Evolutionary conservation across 2,329 filamentous ascomycete genomes (phyloP), one percentile per base, ranked within the genome.

Genomic region (Grosmannia clavigera): DNA sequence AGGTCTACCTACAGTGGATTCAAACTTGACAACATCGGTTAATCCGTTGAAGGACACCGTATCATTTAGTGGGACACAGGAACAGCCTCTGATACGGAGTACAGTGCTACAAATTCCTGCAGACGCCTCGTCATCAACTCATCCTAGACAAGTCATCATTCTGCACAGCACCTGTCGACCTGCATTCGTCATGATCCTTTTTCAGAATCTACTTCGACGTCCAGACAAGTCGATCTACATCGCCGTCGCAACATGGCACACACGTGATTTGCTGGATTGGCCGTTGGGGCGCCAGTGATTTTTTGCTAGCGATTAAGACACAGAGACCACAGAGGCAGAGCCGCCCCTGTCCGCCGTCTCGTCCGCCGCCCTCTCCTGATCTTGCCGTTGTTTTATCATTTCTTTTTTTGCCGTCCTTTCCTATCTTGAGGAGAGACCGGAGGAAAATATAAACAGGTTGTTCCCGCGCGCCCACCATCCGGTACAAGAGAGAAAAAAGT

Each of bases 381-480:
- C 53, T 25, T 55, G 52, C 53, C 31, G 54, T 52, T 35, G 14
- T 58, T 58, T 38, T 58, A 58, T 58, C 46, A 58, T 58, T 58
- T 58, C 40, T 50, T 57, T 33, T 57, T 57, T 57, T 4, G 54
- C 33, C 31, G 35, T 46, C 40, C 22, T 46, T 11, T 11, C 54
- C 31, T 57, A 19, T 57, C 31, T 29, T 35, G 16, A 50, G 25
- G 27, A 33, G 22, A 48, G 40, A 50, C 33, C 43, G 16, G 55
- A 57, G 40, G 33, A 58, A 51, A 35, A 38, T 50, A 58, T 35
- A 58, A 50, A 58, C 56, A 58, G 31, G 55, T 22, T 25, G 12
- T 50, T 25, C 29, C 46, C 56, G 40, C 56, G 56, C 56, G 56
- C 56, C 56, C 46, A 58, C 56, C 56, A 11, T 58, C 56, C 56